Evolutionary conservation across 495 filamentous ascomycete species (phyloP).

Genomic region (Penicillium cinerascens): DNA sequence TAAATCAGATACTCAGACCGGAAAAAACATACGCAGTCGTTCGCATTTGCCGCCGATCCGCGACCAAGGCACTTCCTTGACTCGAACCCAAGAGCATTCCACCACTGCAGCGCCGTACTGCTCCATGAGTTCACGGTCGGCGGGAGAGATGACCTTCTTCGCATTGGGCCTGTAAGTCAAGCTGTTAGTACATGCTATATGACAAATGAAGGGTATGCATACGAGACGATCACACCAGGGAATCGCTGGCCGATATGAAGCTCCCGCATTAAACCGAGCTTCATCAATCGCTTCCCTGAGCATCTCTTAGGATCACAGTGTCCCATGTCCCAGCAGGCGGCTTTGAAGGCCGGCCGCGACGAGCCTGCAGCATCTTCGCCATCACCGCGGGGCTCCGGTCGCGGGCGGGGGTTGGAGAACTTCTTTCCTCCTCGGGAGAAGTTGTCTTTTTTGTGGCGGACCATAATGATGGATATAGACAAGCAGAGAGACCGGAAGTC

Average conservation of each 20-base stretch:
- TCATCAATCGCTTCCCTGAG: slow-evolving; percentile 90
- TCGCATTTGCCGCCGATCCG: slow-evolving; percentile 96
- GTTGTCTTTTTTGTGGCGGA: slow-evolving; percentile 92
- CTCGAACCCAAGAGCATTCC: slow-evolving; percentile 93
- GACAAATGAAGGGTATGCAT: slow-evolving; percentile 20
- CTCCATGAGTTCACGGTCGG: slow-evolving; percentile 75
- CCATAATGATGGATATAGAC: slow-evolving; percentile 50
- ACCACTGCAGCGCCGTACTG: slow-evolving; percentile 92
- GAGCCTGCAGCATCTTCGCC: slow-evolving; percentile 30
- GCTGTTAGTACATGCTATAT: slow-evolving; percentile 10
- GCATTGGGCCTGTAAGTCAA: slow-evolving; percentile 67
- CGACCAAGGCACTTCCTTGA: slow-evolving; percentile 83
- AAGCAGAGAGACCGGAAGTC: background rate
- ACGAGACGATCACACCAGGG: slow-evolving; percentile 85
- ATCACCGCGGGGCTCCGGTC: slow-evolving; percentile 43
- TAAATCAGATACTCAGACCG: background rate
- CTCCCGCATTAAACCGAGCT: slow-evolving; percentile 88
- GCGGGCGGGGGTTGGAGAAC: slow-evolving; percentile 49
- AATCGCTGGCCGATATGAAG: slow-evolving; percentile 88
- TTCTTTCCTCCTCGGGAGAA: slow-evolving; percentile 69
- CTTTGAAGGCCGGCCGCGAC: slow-evolving; percentile 69
- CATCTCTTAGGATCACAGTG: slow-evolving; percentile 98
- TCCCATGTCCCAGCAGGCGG: slow-evolving; percentile 95
- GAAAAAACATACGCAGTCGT: slow-evolving; percentile 59
- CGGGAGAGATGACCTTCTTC: slow-evolving; percentile 75